Percentiles rank a stretch among this genome's conserved stretches.
Conservation (phyloP, 805 yeast genomes). For the Jamesozyma spencerorum region DNA sequence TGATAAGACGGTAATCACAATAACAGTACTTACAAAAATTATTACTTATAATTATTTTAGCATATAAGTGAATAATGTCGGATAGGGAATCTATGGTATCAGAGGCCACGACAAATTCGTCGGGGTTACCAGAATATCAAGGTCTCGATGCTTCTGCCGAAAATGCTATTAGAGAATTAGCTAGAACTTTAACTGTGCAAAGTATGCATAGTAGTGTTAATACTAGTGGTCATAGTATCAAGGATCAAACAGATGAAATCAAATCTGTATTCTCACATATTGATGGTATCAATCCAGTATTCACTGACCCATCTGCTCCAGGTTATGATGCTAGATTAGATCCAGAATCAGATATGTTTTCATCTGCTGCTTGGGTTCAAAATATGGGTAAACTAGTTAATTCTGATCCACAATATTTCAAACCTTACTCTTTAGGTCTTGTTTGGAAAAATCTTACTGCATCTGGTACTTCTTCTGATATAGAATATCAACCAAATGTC, state of each 20-base stretch:
- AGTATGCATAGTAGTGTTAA: neutral
- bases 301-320: conserved; percentile 7
- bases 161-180: conserved; percentile 30
- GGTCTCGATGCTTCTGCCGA: conserved; percentile 30
- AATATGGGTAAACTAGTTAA: conserved; percentile 44
- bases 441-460: conserved; percentile 52
- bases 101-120: neutral
- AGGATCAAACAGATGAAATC: no score
- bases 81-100: no score
- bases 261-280: conserved; percentile 6
- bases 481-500: conserved; percentile 60
- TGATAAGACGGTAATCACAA: no score
- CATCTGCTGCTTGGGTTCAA: conserved; percentile 54
- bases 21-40: no score
- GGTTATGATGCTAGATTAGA: conserved; percentile 40
- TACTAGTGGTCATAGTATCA: neutral
- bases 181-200: conserved; percentile 30
- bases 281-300: conserved; percentile 18
- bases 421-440: conserved; percentile 48
- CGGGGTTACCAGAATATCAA: conserved; percentile 3
- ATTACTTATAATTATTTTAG: no score
- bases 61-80: no score
- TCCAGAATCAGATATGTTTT: conserved; percentile 49
- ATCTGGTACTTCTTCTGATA: conserved; percentile 48
- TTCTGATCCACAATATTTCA: conserved; percentile 51